These are phyloP conservation scores for Daucus carota DNA, from an alignment of 129 eudicot species.

Conservation along the genomic window DNA sequence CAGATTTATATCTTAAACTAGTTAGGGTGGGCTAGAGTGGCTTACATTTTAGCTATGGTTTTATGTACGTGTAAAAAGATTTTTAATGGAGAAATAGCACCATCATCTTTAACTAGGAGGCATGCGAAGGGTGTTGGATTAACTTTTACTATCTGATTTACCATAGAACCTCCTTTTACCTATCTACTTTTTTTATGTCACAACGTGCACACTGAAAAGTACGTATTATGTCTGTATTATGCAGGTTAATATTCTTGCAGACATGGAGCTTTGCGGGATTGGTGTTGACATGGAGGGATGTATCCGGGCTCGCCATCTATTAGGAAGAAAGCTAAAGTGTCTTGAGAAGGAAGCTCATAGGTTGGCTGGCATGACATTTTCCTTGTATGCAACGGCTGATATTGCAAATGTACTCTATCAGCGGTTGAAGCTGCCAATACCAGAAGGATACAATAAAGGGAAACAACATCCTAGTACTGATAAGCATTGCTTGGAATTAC, in stretches of 20 bases:
- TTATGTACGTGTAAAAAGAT: neutral
- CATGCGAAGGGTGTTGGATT: neutral
- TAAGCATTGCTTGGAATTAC: conserved; percentile 80
- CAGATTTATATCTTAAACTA: neutral
- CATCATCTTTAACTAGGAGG: neutral
- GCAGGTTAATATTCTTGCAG: conserved; percentile 82
- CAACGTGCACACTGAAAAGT: neutral
- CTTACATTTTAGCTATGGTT: neutral
- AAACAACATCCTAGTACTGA: conserved; percentile 92
- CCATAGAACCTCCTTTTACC: neutral
- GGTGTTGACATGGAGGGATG: conserved; percentile 99
- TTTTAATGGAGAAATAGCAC: neutral
- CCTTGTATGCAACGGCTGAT: conserved; percentile 81
- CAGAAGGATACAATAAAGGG: conserved; percentile 65
- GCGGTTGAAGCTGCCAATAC: conserved; percentile 75
- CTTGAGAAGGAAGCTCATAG: conserved; percentile 79
- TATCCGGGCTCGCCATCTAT: conserved; percentile 59
- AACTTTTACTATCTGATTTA: neutral
- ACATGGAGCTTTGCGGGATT: conserved; percentile 87
- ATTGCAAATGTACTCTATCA: conserved; percentile 86
- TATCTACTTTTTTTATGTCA: neutral
- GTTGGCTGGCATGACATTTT: conserved; percentile 82
- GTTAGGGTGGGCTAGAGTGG: neutral
- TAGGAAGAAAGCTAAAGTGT: conserved; percentile 65
- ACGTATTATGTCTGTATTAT: conserved; percentile 10